phyloP scores from a whole-genome alignment of 2,329 filamentous ascomycete genomes.

The Plenodomus tracheiphilus region DNA sequence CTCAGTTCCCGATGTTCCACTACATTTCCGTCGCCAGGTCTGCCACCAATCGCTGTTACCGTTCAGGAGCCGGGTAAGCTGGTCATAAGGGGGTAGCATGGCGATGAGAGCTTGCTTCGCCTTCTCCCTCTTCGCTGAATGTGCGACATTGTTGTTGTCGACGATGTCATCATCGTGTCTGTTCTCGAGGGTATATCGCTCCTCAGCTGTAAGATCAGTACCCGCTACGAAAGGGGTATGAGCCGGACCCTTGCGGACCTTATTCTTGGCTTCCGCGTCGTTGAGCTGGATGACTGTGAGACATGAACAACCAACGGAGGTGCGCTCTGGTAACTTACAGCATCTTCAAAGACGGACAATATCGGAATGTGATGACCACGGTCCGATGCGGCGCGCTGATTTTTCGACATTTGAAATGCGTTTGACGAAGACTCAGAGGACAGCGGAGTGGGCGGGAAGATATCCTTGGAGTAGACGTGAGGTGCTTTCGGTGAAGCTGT shows the following conservation, averaged over 20 bases:
- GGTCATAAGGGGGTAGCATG: constrained; percentile 40
- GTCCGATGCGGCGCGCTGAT: constrained; percentile 27
- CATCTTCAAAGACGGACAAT: constrained; percentile 45
- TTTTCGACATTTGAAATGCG: constrained; percentile 18
- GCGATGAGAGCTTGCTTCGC: constrained; percentile 41
- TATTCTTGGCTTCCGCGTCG: constrained; percentile 38
- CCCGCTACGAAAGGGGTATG: constrained; percentile 23
- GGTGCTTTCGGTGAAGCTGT: constrained; percentile 33
- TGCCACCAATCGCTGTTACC: constrained; percentile 49
- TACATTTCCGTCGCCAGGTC: constrained; percentile 48
- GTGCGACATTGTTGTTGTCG: constrained; percentile 17
- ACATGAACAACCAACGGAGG: not conserved
- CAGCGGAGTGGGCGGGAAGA: constrained; percentile 38
- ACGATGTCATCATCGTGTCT: constrained; percentile 34
- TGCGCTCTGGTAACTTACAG: constrained; percentile 28
- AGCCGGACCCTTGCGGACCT: constrained; percentile 25
- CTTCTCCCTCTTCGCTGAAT: constrained; percentile 39
- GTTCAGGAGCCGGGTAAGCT: constrained; percentile 38
- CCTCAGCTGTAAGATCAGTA: constrained; percentile 10
- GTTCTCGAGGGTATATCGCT: constrained; percentile 37
- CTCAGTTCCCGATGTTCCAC: constrained; percentile 46
- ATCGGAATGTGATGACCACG: constrained; percentile 43
- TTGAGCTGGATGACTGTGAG: constrained; percentile 36
- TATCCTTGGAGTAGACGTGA: constrained; percentile 26
- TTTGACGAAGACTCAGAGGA: constrained; percentile 36